phyloP scores from a whole-genome alignment of 148 eudicot genomes.

The Cornus suecica region DNA sequence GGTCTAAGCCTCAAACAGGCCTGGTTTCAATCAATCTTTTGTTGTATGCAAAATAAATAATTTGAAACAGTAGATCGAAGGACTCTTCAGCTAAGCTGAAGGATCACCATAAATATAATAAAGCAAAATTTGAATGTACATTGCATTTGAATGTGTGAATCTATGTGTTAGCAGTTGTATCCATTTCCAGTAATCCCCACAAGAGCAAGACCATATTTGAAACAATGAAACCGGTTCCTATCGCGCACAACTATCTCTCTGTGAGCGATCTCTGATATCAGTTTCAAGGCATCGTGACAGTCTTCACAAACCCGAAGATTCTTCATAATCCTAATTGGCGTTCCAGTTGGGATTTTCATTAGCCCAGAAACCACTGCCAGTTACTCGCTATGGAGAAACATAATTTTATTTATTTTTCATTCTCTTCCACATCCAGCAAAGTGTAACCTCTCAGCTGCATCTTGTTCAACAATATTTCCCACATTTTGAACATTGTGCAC shows the following conservation, averaged over 20 bases:
- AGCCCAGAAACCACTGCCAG: constrained; percentile 19
- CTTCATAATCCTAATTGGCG: constrained; percentile 21
- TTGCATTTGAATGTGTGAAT: neutral
- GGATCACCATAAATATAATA: too few species aligned
- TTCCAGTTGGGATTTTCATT: constrained; percentile 7
- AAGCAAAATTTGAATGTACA: neutral
- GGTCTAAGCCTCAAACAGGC: too few species aligned
- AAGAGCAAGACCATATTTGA: constrained; percentile 18
- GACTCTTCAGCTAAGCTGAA: neutral
- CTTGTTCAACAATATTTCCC: constrained; percentile 11
- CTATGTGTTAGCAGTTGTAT: neutral
- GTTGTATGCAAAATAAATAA: neutral
- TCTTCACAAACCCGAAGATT: constrained; percentile 24
- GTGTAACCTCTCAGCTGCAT: constrained; percentile 20
- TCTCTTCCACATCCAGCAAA: constrained; percentile 21
- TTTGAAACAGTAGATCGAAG: neutral
- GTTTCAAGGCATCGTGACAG: constrained; percentile 19
- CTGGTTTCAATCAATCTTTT: neutral
- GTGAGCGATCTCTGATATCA: constrained; percentile 14
- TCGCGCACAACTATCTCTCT: constrained; percentile 19
- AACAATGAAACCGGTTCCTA: constrained; percentile 20
- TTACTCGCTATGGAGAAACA: constrained; percentile 19
- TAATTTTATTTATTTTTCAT: constrained; percentile 11
- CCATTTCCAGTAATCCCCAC: constrained; percentile 20
- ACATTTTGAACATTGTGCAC: too few species aligned